Evolutionary conservation across 2,329 filamentous ascomycete genomes (phyloP), one percentile per base, ranked within the genome.

Genomic region (Penicillium sp.): DNA sequence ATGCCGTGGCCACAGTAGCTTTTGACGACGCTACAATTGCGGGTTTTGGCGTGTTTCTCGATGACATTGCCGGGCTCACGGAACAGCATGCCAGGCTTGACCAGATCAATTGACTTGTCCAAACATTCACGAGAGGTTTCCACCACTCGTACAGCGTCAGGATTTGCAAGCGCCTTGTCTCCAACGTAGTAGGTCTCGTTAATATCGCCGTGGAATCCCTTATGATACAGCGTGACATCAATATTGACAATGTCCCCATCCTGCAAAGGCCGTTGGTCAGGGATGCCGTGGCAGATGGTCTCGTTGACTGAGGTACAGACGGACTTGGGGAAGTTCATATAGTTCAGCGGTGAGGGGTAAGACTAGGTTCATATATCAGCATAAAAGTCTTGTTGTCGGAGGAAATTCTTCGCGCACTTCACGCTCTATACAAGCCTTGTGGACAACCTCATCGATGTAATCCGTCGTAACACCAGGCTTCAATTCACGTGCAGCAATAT

Each of bases 171-270:
- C 35, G 93, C 88, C 65, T 87, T 89, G 61, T 95, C 87, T 49
- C 93, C 93, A 40, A 99, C 88, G 69, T 99, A 99, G 75, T 97
- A 99, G 11, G 93, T 99, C 76, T 99, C 93, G 75, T 99, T 99
- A 47, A 99, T 77, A 69, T 99, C 93, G 47, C 89, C 90, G 68
- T 99, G 93, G 75, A 92, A 97, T 46, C 93, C 93, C 53, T 86
- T 88, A 68, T 97, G 90, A 72, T 95, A 99, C 36, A 99, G 76
- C 0, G 90, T 91, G 4, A 99, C 88, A 62, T 99, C 93, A 58
- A 99, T 90, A 75, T 99, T 99, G 65, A 99, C 76, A 58, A 99
- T 97, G 64, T 99, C 93, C 54, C 93, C 93, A 60, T 99, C 92
- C 56, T 89, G 74, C 1, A 99, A 79, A 7, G 87, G 78, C 47